Evolutionary conservation across 2,329 filamentous ascomycete species (phyloP), one percentile per base, ranked within the genome.

Genomic region (Clonostachys byssicola): DNA sequence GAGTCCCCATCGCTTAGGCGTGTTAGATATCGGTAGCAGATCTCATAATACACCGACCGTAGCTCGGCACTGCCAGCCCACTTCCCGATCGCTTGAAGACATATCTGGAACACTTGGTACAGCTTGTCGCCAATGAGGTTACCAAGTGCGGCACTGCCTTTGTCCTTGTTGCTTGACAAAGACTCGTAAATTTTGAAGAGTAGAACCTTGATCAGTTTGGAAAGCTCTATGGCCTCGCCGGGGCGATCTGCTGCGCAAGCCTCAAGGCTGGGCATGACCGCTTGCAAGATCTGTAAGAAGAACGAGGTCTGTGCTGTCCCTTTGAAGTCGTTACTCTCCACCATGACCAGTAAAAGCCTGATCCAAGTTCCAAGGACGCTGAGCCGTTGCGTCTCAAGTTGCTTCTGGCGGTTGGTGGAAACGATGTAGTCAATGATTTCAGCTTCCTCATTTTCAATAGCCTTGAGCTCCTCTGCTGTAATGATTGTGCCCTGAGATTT

Each of bases 71-170:
- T 85, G 5, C 86, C 84, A 2, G 84, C 78, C 60, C 88, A 85
- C 51, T 87, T 84, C 53, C 85, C 82, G 47, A 95, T 86, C 6
- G 90, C 89, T 56, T 85, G 80, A 13, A 96, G 74, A 51, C 89
- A 92, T 38, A 90, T 81, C 52, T 95, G 88, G 74, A 99, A 96
- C 5, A 97, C 79, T 60, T 96, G 88, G 60, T 91, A 92, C 1
- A 97, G 77, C 59, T 94, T 89, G 62, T 97, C 92, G 60, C 90
- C 88, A 34, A 94, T 83, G 23, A 92, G 76, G 61, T 90, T 89
- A 35, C 86, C 80, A 47, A 80, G 72, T 5, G 71, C 70, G 44
- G 65, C 63, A 50, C 65, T 71, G 42, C 72, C 60, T 46, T 69
- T 70, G 51, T 80, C 73, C 12, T 63, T 60, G 9, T 47, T 33